Evolutionary conservation across 345 rosid species (phyloP), one percentile per base, ranked within the genome.

Genomic region (Cardamine occulta): DNA sequence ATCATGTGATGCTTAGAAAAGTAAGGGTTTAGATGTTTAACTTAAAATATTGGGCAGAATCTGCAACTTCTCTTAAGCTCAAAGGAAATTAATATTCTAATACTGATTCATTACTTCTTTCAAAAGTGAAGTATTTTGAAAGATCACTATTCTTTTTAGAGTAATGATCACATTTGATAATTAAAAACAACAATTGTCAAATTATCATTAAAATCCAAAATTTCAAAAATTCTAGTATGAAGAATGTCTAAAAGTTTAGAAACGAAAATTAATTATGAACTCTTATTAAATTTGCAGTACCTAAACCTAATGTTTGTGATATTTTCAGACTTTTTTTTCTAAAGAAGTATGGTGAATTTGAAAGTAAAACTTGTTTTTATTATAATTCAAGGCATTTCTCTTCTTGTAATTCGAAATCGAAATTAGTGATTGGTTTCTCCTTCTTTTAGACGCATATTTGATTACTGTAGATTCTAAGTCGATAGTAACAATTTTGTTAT

Each of bases 71-170:
- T 55, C 80, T 64, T 70, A 13, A 45, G 8, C 54, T 57, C 2
- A 56, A 47, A 77, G 73, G 15, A 71, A 77, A 71, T 35, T 71
- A 28, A 56, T 64, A 77, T 70, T 69, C 75, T 31, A 54, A 8
- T n/a, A 35, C 8, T 51, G 17, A 5, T 35, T 59, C 45, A 39
- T 68, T 63, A 23, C 66, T 64, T 63, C 47, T n/a, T 52, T 34
- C 26, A 39, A 11, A 32, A 47, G 59, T 74, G 1, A 60, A 60
- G 10, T 24, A 59, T 39, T 61, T 21, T 39, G 18, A 21, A 37
- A 37, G 6, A 60, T 39, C 12, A 14, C 0, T 70, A 32, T 47
- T 70, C 35, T 8, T 60, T 58, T 4, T 9, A 34, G 44, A 59
- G 26, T 9, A 34, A 34, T 59, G 0, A 18, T 59, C 63, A 59